Base-by-base conservation (phyloP, 805 yeast species). In the Ogataea degrootiae region DNA sequence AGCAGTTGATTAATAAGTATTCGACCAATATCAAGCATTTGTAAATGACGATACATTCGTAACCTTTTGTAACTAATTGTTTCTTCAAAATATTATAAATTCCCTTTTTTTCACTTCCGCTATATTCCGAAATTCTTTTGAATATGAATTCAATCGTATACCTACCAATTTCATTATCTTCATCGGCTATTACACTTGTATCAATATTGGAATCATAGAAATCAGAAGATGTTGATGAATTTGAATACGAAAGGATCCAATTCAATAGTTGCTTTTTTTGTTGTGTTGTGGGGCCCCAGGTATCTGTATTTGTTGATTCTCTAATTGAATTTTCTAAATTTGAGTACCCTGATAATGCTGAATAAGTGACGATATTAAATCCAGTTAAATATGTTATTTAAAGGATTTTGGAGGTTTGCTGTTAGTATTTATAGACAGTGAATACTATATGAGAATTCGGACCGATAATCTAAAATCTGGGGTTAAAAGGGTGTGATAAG, bases 251-350 rank as follows among this genome's bases (percentile, higher is more conserved):
- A 15, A 57, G 43, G 19, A 59, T 48, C 60, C 60, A 57, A 34
- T 43, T 46, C 14, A 55, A 42, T 1, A 60, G 47, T 45, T 69
- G 70, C 35, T 61, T 62, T 52, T 73, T 56, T 50, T 75, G 76
- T 38, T 67, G 64, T 5, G 73, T 63, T 0, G 78, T 70, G 4
- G 80, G 80, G 2, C 80, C 80, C 80, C 80, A 76, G 6, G 73
- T 56, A 54, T 76, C 80, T 5, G 77, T 75, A 43, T 74, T 76
- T 15, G 79, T 75, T 6, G 77, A 71, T 45, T 71, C 71, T 43
- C 77, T 60, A 4, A 75, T 64, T 38, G 55, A 39, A 37, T 61
- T 62, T 23, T 65, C 69, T 31, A 63, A 41, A 16, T 61, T 56
- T 19, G 67, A 57, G 42, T 62, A 58, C 19, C 65, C 62, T 22